Evolutionary conservation across 1,284 basidiomycete genomes (phyloP).

Genomic region (Phenoliferia sp.): DNA sequence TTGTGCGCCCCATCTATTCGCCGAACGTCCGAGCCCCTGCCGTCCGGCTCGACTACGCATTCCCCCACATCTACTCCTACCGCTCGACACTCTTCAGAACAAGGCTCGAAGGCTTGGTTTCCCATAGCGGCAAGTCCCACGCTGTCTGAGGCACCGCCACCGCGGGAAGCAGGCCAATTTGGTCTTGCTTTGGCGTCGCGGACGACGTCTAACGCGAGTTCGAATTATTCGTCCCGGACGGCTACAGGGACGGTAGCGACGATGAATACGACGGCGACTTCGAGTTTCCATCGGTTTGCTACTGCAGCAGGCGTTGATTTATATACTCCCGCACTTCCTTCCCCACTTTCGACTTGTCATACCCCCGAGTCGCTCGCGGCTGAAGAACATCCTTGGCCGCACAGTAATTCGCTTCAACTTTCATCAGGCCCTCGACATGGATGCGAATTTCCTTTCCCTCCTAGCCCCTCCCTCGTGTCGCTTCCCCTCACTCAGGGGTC

Average conservation of each 20-base stretch:
- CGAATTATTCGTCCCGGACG: background rate
- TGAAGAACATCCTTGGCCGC: background rate
- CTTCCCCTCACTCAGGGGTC: background rate
- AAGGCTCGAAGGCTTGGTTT: background rate
- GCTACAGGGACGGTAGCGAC: background rate
- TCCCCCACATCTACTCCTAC: background rate
- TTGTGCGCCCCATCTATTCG: background rate
- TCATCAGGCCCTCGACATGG: background rate
- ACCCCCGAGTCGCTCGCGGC: background rate
- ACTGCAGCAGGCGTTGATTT: background rate
- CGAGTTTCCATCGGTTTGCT: background rate
- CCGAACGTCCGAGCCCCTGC: background rate
- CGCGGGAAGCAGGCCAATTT: background rate
- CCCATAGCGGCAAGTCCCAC: background rate
- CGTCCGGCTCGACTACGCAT: background rate
- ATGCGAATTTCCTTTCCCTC: background rate
- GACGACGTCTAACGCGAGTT: background rate
- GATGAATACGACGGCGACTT: background rate
- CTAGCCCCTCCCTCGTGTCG: background rate
- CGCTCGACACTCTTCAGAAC: background rate
- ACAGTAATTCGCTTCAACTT: background rate
- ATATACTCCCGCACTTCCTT: slow-evolving; percentile 17
- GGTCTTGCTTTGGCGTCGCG: background rate
- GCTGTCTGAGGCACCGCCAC: no score
- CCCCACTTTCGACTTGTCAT: slow-evolving; percentile 19